A percentile compares a stretch with the other conserved stretches of the same genome.
These are phyloP conservation scores for Russula ochroleuca DNA, from an alignment of 768 basidiomycete species.

Conservation along the genomic window DNA sequence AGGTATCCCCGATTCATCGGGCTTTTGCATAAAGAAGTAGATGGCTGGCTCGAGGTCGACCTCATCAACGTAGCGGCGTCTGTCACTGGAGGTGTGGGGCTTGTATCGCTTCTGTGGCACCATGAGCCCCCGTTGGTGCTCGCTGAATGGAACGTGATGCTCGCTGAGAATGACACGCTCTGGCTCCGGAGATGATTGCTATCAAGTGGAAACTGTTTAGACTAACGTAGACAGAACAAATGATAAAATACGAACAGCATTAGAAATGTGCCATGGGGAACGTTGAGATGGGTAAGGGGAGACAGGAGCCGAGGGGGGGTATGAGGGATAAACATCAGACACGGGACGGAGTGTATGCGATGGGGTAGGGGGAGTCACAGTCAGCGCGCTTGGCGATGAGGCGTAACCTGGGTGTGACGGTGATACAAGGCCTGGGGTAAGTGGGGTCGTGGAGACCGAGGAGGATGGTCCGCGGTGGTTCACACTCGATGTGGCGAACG, in stretches of 20 bases:
- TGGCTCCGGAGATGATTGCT: slow-evolving; percentile 19
- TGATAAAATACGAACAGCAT: slow-evolving; percentile 8
- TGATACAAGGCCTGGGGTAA: slow-evolving; percentile 24
- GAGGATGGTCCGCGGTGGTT: slow-evolving; percentile 13
- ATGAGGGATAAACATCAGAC: neutral
- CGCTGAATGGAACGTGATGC: slow-evolving; percentile 9
- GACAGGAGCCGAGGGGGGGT: slow-evolving; percentile 11
- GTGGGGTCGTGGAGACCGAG: slow-evolving; percentile 14
- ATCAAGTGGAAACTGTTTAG: neutral
- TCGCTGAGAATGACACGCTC: slow-evolving; percentile 19
- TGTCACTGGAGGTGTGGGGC: slow-evolving; percentile 73
- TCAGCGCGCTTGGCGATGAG: slow-evolving; percentile 20
- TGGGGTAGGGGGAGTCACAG: slow-evolving; percentile 23
- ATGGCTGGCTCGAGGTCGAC: slow-evolving; percentile 60
- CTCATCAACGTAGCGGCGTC: slow-evolving; percentile 71
- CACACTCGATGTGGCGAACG: slow-evolving; percentile 6
- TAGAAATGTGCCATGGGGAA: neutral
- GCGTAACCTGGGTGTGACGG: slow-evolving; percentile 20
- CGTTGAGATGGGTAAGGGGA: slow-evolving; percentile 12
- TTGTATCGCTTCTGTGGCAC: slow-evolving; percentile 69
- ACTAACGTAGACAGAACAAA: neutral
- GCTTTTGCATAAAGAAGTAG: slow-evolving; percentile 52
- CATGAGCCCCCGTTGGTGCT: slow-evolving; percentile 36
- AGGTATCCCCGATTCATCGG: slow-evolving; percentile 56
- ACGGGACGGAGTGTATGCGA: neutral